Conservation (phyloP, 352 stramenopile species). For the Globisporangium canariense region DNA sequence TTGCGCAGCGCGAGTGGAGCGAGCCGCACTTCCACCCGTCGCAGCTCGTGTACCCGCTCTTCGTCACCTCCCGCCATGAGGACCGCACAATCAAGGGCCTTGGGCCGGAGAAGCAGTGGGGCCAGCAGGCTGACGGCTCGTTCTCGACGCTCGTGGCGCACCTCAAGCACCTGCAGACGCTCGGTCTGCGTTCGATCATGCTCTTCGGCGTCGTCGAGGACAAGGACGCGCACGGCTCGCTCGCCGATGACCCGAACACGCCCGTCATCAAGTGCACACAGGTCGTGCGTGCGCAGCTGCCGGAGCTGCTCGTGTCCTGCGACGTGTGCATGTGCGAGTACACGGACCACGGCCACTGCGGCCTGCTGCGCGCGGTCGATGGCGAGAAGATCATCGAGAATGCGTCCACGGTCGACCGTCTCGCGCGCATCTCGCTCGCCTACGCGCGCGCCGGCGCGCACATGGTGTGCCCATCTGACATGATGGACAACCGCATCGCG, state of each 20-base stretch:
- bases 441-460: constrained; percentile 96
- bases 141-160: constrained; percentile 74
- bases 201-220: constrained; percentile 86
- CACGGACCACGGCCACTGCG: constrained; percentile 88
- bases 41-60: constrained; percentile 90
- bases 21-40: constrained; percentile 86
- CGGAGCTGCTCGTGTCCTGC: constrained; percentile 78
- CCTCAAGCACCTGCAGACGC: constrained; percentile 59
- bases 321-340: constrained; percentile 91
- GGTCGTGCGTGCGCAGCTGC: constrained; percentile 57
- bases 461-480: constrained; percentile 96
- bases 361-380: constrained; percentile 84
- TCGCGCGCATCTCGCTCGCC: constrained; percentile 93
- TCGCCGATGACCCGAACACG: constrained; percentile 71
- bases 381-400: constrained; percentile 97
- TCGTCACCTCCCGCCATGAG: constrained; percentile 68
- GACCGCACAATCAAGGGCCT: constrained; percentile 77
- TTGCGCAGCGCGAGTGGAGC: constrained; percentile 77
- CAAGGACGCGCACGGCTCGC: constrained; percentile 73
- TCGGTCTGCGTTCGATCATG: constrained; percentile 84
- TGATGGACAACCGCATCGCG: constrained; percentile 98
- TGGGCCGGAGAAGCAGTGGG: constrained; percentile 86
- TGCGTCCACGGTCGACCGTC: constrained; percentile 93
- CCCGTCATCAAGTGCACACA: constrained; percentile 75
- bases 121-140: constrained; percentile 51